Conservation (phyloP, 2,329 filamentous ascomycete genomes). For the Stachybotrys chlorohalonatus region DNA sequence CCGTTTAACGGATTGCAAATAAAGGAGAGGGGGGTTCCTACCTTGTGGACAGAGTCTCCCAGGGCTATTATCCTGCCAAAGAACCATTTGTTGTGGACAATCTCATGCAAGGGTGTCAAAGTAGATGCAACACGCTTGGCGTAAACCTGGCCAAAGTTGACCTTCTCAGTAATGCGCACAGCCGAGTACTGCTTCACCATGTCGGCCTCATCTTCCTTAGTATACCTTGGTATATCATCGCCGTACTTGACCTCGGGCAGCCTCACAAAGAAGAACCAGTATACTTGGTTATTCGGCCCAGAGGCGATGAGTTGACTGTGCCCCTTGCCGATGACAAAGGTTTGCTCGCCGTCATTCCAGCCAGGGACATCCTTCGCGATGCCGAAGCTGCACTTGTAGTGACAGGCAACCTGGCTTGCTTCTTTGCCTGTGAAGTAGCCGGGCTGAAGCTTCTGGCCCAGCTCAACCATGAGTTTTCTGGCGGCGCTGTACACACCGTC, state of each 20-base stretch:
- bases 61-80: conserved; percentile 18
- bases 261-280: conserved; percentile 26
- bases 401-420: conserved; percentile 9
- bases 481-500: conserved; percentile 29
- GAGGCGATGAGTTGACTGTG: conserved; percentile 16
- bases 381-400: conserved; percentile 27
- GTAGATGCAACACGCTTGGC: conserved; percentile 13
- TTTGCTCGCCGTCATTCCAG: conserved; percentile 9
- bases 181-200: conserved; percentile 14
- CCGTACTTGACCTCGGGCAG: conserved; percentile 17
- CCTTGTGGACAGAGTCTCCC: conserved; percentile 23
- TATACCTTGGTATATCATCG: conserved; percentile 21
- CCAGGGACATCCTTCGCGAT: conserved; percentile 20
- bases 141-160: conserved; percentile 19
- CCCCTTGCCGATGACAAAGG: conserved; percentile 11
- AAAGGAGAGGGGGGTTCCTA: no score
- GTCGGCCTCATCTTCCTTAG: conserved; percentile 18
- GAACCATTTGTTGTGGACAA: conserved; percentile 22
- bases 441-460: conserved; percentile 11
- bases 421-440: conserved; percentile 13
- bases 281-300: conserved; percentile 18
- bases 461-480: conserved; percentile 16
- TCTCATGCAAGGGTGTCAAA: conserved; percentile 21
- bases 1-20: no score
- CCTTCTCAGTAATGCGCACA: conserved; percentile 10